phyloP scores from a whole-genome alignment of 2,329 filamentous ascomycete species.

The Neonectria faginata region DNA sequence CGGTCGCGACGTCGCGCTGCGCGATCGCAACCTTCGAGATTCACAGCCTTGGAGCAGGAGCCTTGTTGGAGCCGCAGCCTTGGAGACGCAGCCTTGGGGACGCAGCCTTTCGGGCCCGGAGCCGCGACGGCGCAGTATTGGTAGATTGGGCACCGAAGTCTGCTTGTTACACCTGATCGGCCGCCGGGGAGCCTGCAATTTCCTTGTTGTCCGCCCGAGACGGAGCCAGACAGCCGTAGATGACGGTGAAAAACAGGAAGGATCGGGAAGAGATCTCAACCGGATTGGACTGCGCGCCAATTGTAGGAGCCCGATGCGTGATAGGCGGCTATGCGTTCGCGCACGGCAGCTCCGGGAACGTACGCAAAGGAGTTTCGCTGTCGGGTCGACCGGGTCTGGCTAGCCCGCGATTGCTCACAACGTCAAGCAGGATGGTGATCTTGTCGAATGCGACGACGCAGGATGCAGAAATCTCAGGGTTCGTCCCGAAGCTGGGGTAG shows the following conservation, averaged over 20 bases:
- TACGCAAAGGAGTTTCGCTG: conserved; percentile 1
- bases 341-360: conserved; percentile 2
- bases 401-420: conserved; percentile 19
- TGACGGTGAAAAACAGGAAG: background rate
- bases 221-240: background rate
- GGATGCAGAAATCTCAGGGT: conserved; percentile 31
- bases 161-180: background rate
- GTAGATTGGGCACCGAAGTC: background rate
- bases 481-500: conserved; percentile 26
- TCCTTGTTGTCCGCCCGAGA: background rate
- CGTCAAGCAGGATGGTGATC: conserved; percentile 22
- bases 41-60: conserved; percentile 5
- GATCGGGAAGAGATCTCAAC: background rate
- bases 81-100: conserved; percentile 3
- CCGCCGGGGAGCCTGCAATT: background rate
- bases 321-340: background rate
- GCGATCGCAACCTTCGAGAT: conserved; percentile 14
- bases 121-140: background rate
- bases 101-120: conserved; percentile 1
- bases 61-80: background rate
- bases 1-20: conserved; percentile 19
- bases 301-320: conserved; percentile 1
- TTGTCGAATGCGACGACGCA: conserved; percentile 29
- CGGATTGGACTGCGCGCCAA: background rate
- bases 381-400: conserved; percentile 8